Evolutionary conservation across 305 asterid genomes (phyloP).

Genomic region (Andrographis paniculata): DNA sequence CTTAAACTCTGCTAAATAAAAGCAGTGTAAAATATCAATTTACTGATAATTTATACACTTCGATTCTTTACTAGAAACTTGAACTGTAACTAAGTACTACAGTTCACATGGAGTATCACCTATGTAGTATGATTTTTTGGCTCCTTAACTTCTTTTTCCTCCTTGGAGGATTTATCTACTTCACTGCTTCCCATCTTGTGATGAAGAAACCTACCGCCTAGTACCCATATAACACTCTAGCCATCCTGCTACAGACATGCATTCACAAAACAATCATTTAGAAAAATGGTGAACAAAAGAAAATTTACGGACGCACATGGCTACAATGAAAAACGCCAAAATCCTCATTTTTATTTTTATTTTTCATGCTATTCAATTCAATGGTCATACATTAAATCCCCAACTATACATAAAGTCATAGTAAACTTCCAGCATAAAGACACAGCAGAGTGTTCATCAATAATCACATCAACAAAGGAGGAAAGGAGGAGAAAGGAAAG

Average conservation of each 20-base stretch:
- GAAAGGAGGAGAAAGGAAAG: too few species aligned
- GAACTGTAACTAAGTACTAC: background rate
- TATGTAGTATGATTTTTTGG: slow-evolving; percentile 59
- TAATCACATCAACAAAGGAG: too few species aligned
- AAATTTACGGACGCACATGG: background rate
- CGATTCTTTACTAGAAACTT: background rate
- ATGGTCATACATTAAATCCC: background rate
- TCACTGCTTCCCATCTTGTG: slow-evolving; percentile 42
- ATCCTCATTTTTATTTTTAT: too few species aligned
- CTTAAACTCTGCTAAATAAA: too few species aligned
- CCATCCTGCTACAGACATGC: slow-evolving; percentile 21
- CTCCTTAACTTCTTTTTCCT: slow-evolving; percentile 73
- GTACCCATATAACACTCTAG: slow-evolving; percentile 19
- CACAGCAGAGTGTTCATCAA: too few species aligned
- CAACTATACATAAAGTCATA: background rate
- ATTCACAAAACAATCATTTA: background rate
- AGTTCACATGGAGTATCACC: slow-evolving; percentile 28
- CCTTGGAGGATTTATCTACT: slow-evolving; percentile 43
- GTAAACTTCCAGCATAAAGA: background rate
- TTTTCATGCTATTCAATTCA: background rate
- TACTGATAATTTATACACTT: too few species aligned
- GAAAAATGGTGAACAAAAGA: background rate
- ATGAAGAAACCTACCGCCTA: slow-evolving; percentile 16
- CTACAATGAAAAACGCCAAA: too few species aligned
- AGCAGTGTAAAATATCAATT: too few species aligned